Percentiles rank a stretch among this genome's conserved stretches.
phyloP scores from a whole-genome alignment of 495 filamentous ascomycete genomes.

The Letharia lupina region DNA sequence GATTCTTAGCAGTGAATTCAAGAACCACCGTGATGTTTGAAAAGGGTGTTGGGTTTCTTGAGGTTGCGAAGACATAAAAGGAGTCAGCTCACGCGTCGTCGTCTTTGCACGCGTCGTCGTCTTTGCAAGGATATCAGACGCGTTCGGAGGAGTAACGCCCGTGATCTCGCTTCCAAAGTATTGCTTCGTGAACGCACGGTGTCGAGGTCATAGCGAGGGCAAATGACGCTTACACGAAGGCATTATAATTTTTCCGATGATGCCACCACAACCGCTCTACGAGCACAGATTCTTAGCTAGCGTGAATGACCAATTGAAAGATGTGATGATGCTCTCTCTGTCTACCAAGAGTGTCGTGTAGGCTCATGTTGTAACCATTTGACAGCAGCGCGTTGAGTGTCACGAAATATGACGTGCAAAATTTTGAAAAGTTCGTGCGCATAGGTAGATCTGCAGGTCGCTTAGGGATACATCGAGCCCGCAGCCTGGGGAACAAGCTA shows the following conservation, averaged over 20 bases:
- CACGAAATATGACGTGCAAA: not conserved
- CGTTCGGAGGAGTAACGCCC: not conserved
- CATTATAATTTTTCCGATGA: not conserved
- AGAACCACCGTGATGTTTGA: too few species aligned
- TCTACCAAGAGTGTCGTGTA: not conserved
- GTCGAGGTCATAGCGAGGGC: not conserved
- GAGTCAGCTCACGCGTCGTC: not conserved
- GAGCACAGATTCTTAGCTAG: not conserved
- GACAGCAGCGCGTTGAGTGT: not conserved
- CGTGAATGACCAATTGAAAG: not conserved
- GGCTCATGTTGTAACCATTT: not conserved
- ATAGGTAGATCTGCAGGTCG: constrained; percentile 5
- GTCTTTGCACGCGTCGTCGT: not conserved
- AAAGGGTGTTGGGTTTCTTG: too few species aligned
- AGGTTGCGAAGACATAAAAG: not conserved
- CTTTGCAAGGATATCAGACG: not conserved
- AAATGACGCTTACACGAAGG: not conserved
- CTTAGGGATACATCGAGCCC: not conserved
- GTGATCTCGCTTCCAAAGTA: not conserved
- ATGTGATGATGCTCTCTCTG: too few species aligned
- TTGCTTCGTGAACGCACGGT: not conserved
- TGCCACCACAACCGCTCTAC: not conserved
- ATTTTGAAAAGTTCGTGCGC: constrained; percentile 14
- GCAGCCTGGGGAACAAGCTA: not conserved
- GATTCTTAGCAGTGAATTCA: too few species aligned